A percentile compares a stretch with the other conserved stretches of the same genome.
Conservation (phyloP, 2,329 filamentous ascomycete species). For the Colletotrichum sansevieriae region DNA sequence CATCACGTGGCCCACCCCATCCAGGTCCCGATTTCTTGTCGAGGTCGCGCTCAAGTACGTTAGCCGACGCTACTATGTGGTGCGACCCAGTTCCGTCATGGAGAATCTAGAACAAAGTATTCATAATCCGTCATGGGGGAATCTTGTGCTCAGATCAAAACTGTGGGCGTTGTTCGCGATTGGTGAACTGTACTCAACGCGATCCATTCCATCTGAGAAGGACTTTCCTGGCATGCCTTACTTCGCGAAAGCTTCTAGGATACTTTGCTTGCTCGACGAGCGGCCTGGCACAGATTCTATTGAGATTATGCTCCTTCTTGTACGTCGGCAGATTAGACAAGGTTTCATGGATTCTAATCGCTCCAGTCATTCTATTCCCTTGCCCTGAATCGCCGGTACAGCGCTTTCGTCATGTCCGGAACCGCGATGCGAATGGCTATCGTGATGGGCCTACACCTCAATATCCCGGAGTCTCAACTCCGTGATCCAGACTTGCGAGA, state of each 20-base stretch:
- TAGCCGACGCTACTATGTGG: slow-evolving; percentile 55
- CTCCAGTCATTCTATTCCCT: slow-evolving; percentile 58
- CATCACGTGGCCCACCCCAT: slow-evolving; percentile 54
- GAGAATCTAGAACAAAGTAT: slow-evolving; percentile 54
- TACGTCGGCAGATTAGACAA: slow-evolving; percentile 45
- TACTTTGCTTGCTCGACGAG: slow-evolving; percentile 57
- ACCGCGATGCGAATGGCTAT: slow-evolving; percentile 58
- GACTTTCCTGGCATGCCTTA: slow-evolving; percentile 59
- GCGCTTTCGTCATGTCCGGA: slow-evolving; percentile 58
- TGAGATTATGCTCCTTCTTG: slow-evolving; percentile 59
- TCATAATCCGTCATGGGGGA: slow-evolving; percentile 50
- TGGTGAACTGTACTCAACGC: slow-evolving; percentile 60
- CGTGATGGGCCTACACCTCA: slow-evolving; percentile 45
- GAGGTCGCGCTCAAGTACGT: slow-evolving; percentile 57
- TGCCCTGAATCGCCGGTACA: slow-evolving; percentile 58
- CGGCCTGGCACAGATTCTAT: slow-evolving; percentile 58
- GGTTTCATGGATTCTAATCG: slow-evolving; percentile 5
- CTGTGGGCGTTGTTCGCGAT: slow-evolving; percentile 60
- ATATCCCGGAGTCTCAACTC: slow-evolving; percentile 51
- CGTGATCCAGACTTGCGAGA: slow-evolving; percentile 53
- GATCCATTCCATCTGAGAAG: slow-evolving; percentile 49
- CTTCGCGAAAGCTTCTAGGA: slow-evolving; percentile 55
- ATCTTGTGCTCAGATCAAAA: slow-evolving; percentile 54
- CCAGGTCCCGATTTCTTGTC: slow-evolving; percentile 52
- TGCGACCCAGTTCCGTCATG: slow-evolving; percentile 53